These are phyloP conservation scores for Begonia loranthoides DNA, from an alignment of 306 rosid species.

Conservation along the genomic window DNA sequence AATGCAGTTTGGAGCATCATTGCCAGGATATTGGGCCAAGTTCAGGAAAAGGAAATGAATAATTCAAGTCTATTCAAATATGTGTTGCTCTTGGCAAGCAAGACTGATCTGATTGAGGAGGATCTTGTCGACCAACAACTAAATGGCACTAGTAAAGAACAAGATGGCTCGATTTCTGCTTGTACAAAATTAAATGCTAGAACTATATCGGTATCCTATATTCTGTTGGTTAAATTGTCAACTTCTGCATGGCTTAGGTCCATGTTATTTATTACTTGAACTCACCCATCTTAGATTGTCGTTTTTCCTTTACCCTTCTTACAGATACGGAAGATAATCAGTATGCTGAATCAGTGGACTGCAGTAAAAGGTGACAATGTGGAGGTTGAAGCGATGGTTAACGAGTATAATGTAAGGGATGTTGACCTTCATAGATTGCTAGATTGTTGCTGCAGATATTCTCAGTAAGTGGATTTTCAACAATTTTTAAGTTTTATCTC, in stretches of 20 bases:
- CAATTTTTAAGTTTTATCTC: not conserved
- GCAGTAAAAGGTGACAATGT: conserved; percentile 26
- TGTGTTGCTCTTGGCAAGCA: conserved; percentile 45
- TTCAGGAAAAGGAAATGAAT: conserved; percentile 48
- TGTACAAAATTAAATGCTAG: conserved; percentile 34
- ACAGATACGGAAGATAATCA: conserved; percentile 54
- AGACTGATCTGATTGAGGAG: conserved; percentile 69
- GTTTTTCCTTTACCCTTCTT: conserved; percentile 34
- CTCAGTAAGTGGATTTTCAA: conserved; percentile 20
- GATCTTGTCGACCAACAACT: conserved; percentile 53
- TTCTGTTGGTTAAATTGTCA: conserved; percentile 1
- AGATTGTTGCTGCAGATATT: conserved; percentile 46
- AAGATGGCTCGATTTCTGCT: conserved; percentile 14
- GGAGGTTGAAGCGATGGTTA: conserved; percentile 11
- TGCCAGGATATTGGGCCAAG: conserved; percentile 47
- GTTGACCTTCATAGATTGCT: conserved; percentile 34
- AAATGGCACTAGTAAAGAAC: conserved; percentile 21
- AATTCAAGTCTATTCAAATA: conserved; percentile 30
- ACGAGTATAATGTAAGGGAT: conserved; percentile 16
- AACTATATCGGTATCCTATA: conserved; percentile 69
- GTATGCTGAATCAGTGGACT: conserved; percentile 58
- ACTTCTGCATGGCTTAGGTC: not conserved
- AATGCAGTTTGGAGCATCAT: conserved; percentile 76
- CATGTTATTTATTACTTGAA: not conserved
- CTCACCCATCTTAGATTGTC: not conserved